Evolutionary conservation across 257 asterid genomes (phyloP), one percentile per base, ranked within the genome.

Genomic region (Cinchona pubescens): DNA sequence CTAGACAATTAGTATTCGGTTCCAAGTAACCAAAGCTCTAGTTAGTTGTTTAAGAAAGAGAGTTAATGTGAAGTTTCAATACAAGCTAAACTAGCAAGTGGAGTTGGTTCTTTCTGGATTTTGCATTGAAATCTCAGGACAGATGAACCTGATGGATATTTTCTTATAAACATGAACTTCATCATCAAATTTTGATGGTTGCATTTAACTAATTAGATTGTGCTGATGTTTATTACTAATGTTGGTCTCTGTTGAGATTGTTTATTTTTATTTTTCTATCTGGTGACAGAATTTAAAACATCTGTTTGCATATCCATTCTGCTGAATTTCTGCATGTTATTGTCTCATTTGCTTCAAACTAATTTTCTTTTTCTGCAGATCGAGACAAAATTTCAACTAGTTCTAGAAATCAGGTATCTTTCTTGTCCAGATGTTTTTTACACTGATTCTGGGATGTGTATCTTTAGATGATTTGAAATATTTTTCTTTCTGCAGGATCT

Each of bases 331-430:
- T 25, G 1, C 72, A 16, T 13, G 19, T 63, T 78, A 23, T 43
- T n/a, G 48, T 70, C 25, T 75, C 55, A 53, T 3, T 55, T 49
- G 73, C 60, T 1, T 18, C 4, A 49, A 63, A n/a, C 71, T n/a
- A 34, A 56, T 63, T 74, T 75, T 68, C 25, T 75, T 72, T 43
- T 46, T 80, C 63, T 85, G 85, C 96, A 92, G 96, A 86, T 85
- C 77, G 78, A 71, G 62, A 53, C 76, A 79, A 72, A 25, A 23
- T 74, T 66, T 76, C 89, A 67, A 68, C 66, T 34, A 60, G 62
- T 81, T 77, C 83, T 76, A 65, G 81, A 73, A 79, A 75, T 79
- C 88, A 79, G 97, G 97, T 91, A 83, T 73, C 77, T 58, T 80
- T 79, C 74, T 76, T 60, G 34, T 25, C 35, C 35, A 0, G 35